A percentile compares a stretch with the other conserved stretches of the same genome.
phyloP scores from a whole-genome alignment of 2,329 filamentous ascomycete species.

The Trichophyton mentagrophytes region DNA sequence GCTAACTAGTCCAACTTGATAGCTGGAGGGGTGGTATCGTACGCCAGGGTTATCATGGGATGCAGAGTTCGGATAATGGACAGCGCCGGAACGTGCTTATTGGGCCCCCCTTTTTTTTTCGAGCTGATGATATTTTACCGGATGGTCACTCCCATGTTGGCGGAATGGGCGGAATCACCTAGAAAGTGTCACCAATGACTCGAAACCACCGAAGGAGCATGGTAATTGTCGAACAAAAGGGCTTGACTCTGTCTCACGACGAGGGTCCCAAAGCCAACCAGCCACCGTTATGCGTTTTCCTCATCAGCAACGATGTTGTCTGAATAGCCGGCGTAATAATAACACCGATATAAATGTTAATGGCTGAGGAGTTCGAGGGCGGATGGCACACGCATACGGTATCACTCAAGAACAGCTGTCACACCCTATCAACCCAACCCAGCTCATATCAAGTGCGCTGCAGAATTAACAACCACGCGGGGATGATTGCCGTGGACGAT shows the following conservation, averaged over 20 bases:
- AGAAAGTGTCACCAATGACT: not conserved
- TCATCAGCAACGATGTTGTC: not conserved
- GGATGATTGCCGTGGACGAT: not conserved
- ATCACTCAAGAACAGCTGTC: not conserved
- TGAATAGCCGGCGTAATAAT: not conserved
- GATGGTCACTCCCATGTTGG: not conserved
- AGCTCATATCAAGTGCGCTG: not conserved
- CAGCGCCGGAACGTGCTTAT: not conserved
- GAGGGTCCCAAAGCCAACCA: not conserved
- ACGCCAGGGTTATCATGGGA: not conserved
- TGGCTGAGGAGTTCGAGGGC: not conserved
- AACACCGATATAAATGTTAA: not conserved
- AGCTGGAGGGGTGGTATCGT: not conserved
- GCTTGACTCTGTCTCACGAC: not conserved
- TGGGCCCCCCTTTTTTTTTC: not conserved
- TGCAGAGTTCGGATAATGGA: not conserved
- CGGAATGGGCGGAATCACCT: not conserved
- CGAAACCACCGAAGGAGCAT: not conserved
- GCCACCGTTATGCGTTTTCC: not conserved
- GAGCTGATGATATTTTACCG: not conserved
- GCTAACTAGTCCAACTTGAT: not conserved
- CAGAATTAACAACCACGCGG: slow-evolving; percentile 1
- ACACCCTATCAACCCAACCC: not conserved
- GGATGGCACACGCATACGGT: not conserved
- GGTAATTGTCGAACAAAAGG: not conserved